Conservation (phyloP, 1,284 basidiomycete species). For the Cryptococcus amylolentus region DNA sequence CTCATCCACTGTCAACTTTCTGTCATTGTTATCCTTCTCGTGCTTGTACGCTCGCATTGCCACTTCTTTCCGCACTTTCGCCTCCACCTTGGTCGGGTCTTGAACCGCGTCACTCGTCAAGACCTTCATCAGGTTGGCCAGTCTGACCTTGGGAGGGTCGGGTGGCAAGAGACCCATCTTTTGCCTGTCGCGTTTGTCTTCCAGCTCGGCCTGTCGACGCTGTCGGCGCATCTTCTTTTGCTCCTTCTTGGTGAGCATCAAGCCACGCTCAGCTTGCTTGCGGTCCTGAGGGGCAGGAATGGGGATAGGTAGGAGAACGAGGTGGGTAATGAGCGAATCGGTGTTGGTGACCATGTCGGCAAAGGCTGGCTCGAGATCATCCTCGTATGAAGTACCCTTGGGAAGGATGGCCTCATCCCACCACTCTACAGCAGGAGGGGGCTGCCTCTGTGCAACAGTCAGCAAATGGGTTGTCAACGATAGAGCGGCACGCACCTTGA, state of each 20-base stretch:
- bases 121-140: constrained; percentile 97
- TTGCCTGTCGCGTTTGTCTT: constrained; percentile 92
- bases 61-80: constrained; percentile 87
- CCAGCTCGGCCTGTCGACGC: constrained; percentile 78
- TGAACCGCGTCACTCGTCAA: constrained; percentile 92
- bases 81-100: constrained; percentile 94
- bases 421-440: constrained; percentile 91
- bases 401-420: constrained; percentile 91
- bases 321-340: constrained; percentile 79
- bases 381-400: constrained; percentile 62
- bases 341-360: constrained; percentile 59
- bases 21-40: constrained; percentile 84
- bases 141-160: constrained; percentile 91
- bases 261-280: constrained; percentile 67
- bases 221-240: constrained; percentile 78
- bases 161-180: constrained; percentile 95
- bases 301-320: constrained; percentile 95
- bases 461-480: constrained; percentile 11
- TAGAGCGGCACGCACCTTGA: constrained; percentile 59
- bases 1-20: constrained; percentile 88
- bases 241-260: constrained; percentile 63
- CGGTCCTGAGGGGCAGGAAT: constrained; percentile 86
- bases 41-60: constrained; percentile 82
- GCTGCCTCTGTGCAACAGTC: constrained; percentile 58
- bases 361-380: constrained; percentile 57